Percentiles rank a stretch among this genome's conserved stretches.
Conservation (phyloP, 129 eudicot genomes). For the Centaurea solstitialis region DNA sequence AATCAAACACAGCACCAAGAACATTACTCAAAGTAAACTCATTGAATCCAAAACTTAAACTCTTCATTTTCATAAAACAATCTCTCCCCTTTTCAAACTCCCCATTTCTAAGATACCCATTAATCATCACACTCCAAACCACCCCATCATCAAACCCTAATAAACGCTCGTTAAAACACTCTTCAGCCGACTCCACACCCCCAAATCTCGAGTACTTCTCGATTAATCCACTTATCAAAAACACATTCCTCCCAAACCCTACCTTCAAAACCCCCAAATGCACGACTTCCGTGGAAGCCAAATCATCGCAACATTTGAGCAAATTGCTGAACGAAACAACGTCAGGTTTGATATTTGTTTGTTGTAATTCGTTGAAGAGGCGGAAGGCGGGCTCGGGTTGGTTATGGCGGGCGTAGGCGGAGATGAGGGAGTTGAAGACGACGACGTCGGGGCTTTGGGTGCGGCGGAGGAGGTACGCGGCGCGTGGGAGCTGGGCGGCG, state of each 20-base stretch:
- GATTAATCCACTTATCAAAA: conserved; percentile 51
- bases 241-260: conserved; percentile 37
- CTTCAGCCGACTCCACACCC: conserved; percentile 32
- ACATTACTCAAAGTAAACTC: conserved; percentile 46
- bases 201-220: conserved; percentile 38
- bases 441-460: conserved; percentile 40
- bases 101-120: conserved; percentile 48
- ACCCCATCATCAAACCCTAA: conserved; percentile 46
- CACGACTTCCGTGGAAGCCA: conserved; percentile 16
- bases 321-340: conserved; percentile 37
- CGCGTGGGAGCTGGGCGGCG: conserved; percentile 31
- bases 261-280: conserved; percentile 33
- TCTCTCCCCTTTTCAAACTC: conserved; percentile 33
- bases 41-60: conserved; percentile 40
- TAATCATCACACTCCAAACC: conserved; percentile 55
- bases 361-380: conserved; percentile 29
- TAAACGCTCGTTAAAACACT: conserved; percentile 49
- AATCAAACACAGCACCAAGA: conserved; percentile 37
- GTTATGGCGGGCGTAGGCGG: conserved; percentile 32
- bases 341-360: conserved; percentile 30
- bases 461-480: conserved; percentile 29
- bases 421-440: conserved; percentile 39
- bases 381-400: conserved; percentile 29
- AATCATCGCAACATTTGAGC: conserved; percentile 38
- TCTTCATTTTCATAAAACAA: conserved; percentile 35